Percentiles rank a stretch among this genome's conserved stretches.
Conservation (phyloP, 768 basidiomycete species). For the Russula earlei region DNA sequence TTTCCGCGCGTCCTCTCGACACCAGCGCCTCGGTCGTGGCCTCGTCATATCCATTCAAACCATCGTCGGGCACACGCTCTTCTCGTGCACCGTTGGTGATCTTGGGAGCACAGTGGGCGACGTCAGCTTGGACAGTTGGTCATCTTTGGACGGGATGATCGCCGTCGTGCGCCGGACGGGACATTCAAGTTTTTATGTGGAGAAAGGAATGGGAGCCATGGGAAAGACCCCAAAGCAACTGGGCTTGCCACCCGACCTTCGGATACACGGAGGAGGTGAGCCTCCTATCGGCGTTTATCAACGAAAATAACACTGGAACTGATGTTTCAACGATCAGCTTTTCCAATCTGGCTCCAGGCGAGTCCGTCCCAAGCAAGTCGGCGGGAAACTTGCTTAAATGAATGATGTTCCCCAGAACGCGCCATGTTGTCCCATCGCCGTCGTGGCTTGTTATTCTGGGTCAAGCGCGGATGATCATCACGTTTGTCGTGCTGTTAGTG, state of each 20-base stretch:
- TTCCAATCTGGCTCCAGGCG: constrained; percentile 81
- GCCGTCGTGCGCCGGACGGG: constrained; percentile 71
- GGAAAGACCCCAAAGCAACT: constrained; percentile 66
- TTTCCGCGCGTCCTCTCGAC: constrained; percentile 64
- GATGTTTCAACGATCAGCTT: constrained; percentile 38
- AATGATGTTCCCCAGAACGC: constrained; percentile 44
- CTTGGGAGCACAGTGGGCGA: constrained; percentile 59
- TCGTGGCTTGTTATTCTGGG: constrained; percentile 73
- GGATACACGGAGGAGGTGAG: constrained; percentile 72
- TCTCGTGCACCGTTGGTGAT: constrained; percentile 79
- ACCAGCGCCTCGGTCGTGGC: constrained; percentile 62
- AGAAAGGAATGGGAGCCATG: constrained; percentile 80
- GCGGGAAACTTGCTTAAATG: not conserved
- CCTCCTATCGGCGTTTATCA: constrained; percentile 9
- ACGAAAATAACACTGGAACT: not conserved
- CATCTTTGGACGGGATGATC: constrained; percentile 69
- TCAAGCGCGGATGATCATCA: constrained; percentile 74
- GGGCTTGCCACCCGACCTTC: constrained; percentile 55
- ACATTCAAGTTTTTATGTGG: constrained; percentile 79
- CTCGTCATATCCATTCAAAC: constrained; percentile 74
- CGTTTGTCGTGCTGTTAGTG: constrained; percentile 33
- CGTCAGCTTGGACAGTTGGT: constrained; percentile 76
- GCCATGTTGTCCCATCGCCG: constrained; percentile 72
- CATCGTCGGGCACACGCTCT: constrained; percentile 68
- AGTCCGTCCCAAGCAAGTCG: constrained; percentile 13